A percentile compares a stretch with the other conserved stretches of the same genome.
These are phyloP conservation scores for Phyllosticta citriasiana DNA, from an alignment of 2,329 filamentous ascomycete genomes.

Conservation along the genomic window DNA sequence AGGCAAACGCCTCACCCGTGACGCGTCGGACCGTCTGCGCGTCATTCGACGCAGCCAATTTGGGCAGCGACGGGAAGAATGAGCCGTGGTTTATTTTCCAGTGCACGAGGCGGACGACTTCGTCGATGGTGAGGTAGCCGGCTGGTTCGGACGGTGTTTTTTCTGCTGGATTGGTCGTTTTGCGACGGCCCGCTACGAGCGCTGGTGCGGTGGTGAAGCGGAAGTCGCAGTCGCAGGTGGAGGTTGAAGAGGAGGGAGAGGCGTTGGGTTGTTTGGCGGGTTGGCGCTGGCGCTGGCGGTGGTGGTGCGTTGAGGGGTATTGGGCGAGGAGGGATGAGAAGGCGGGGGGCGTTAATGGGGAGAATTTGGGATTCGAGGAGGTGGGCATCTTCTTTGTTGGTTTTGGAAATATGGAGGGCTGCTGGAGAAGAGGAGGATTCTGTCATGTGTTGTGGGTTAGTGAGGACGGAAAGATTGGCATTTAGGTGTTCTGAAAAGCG, in stretches of 20 bases:
- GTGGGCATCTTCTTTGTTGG: slow-evolving; percentile 3
- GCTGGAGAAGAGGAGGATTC: too few relatives aligned
- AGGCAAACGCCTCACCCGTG: slow-evolving; percentile 44
- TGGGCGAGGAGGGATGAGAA: slow-evolving; percentile 13
- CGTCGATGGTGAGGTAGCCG: slow-evolving; percentile 4
- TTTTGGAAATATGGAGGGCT: too few relatives aligned
- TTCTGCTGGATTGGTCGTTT: background rate
- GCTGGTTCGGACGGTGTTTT: too few relatives aligned
- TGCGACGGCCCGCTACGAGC: slow-evolving; percentile 13
- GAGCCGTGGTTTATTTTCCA: slow-evolving; percentile 41
- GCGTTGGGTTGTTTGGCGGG: too few relatives aligned
- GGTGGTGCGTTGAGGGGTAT: slow-evolving; percentile 17
- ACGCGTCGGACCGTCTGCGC: slow-evolving; percentile 35
- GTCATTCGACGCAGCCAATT: slow-evolving; percentile 49
- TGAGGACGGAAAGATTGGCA: too few relatives aligned
- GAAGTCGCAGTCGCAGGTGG: slow-evolving; percentile 20
- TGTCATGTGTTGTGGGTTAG: too few relatives aligned
- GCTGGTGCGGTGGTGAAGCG: slow-evolving; percentile 24
- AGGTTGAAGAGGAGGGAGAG: slow-evolving; percentile 8
- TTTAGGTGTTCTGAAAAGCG: too few relatives aligned
- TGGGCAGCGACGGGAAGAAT: slow-evolving; percentile 37
- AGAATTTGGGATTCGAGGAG: too few relatives aligned
- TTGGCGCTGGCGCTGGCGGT: slow-evolving; percentile 17
- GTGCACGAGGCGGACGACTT: slow-evolving; percentile 26
- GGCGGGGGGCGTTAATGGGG: background rate